A percentile compares a stretch with the other conserved stretches of the same genome.
Conservation (phyloP, 78 protist genomes). For the Parvularia atlantis region DNA sequence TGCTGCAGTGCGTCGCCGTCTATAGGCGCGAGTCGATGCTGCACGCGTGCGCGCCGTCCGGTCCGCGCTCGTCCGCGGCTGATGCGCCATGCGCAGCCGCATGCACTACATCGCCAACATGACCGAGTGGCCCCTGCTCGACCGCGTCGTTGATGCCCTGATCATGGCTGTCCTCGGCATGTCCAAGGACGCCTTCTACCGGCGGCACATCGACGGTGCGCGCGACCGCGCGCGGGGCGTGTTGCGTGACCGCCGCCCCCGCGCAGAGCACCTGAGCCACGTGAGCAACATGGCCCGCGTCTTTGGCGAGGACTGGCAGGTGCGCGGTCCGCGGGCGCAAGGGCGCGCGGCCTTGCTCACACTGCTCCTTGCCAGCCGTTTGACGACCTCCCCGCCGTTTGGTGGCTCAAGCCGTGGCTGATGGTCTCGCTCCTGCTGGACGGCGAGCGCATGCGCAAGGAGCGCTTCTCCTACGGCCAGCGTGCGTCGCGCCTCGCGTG, state of each 20-base stretch:
- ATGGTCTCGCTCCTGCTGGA: background rate
- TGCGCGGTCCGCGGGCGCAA: too few relatives aligned
- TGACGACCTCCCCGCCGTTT: background rate
- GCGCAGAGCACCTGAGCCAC: background rate
- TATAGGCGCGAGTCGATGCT: too few relatives aligned
- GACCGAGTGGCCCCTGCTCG: background rate
- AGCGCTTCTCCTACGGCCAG: background rate
- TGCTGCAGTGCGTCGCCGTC: too few relatives aligned
- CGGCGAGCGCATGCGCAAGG: background rate
- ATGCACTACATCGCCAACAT: background rate
- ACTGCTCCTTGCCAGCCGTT: too few relatives aligned
- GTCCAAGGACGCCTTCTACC: background rate
- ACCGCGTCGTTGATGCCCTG: background rate
- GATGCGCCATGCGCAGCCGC: background rate
- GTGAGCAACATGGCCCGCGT: background rate
- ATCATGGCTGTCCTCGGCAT: background rate
- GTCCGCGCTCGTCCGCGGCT: background rate
- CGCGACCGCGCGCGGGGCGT: too few relatives aligned
- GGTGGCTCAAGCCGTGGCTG: too few relatives aligned
- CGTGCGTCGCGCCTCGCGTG: too few relatives aligned
- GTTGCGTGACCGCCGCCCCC: too few relatives aligned
- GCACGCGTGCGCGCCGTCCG: too few relatives aligned
- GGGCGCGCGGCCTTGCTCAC: too few relatives aligned
- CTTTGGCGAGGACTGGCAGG: constrained; percentile 1
- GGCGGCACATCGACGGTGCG: background rate